phyloP scores from a whole-genome alignment of 2,329 filamentous ascomycete genomes.

The Fusarium compactum region DNA sequence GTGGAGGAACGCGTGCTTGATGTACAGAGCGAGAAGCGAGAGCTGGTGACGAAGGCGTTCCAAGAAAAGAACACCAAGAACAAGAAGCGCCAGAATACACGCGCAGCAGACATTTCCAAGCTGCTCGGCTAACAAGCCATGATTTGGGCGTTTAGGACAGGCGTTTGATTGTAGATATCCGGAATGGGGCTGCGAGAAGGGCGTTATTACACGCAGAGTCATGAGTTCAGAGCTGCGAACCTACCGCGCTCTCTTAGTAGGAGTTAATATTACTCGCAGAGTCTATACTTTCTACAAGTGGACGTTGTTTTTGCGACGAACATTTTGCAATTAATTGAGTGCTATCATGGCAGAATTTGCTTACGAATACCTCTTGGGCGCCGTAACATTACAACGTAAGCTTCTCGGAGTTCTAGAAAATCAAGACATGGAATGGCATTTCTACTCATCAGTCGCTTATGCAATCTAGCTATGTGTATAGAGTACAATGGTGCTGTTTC shows the following conservation, averaged over 20 bases:
- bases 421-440: constrained; percentile 1
- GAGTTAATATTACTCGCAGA: not conserved
- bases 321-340: not conserved
- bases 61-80: constrained; percentile 70
- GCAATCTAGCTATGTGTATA: constrained; percentile 35
- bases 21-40: constrained; percentile 82
- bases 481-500: constrained; percentile 23
- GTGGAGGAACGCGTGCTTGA: constrained; percentile 85
- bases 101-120: constrained; percentile 67
- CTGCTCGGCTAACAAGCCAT: constrained; percentile 53
- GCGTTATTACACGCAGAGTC: not conserved
- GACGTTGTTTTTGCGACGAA: not conserved
- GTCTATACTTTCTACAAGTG: not conserved
- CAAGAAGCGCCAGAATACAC: constrained; percentile 68
- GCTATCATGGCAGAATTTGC: not conserved
- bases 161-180: constrained; percentile 11
- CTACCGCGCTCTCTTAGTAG: not conserved
- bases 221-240: not conserved
- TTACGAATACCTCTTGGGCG: not conserved
- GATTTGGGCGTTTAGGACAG: not conserved
- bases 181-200: not conserved
- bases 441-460: constrained; percentile 27
- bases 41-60: constrained; percentile 82
- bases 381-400: not conserved
- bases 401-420: not conserved